Evolutionary conservation across 1,139 yeast species (phyloP), one percentile per base, ranked within the genome.

Genomic region (Wickerhamiella infanticola): DNA sequence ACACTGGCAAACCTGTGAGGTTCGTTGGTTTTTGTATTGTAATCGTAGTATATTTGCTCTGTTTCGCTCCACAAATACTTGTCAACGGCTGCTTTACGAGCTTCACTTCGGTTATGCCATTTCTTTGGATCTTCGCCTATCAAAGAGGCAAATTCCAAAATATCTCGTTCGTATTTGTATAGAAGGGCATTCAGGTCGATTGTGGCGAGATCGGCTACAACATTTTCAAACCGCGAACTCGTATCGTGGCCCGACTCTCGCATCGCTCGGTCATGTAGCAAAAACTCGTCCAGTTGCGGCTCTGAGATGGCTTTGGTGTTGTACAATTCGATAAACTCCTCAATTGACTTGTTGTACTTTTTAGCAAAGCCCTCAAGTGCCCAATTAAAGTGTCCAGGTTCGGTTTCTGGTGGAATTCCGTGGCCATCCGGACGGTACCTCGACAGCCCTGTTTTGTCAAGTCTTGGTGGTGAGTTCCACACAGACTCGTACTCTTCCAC

Each of bases 211-310:
- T 82, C 69, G 0, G 95, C 96, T 63, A 95, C 85, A 44, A 76
- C 74, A 35, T 95, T 94, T 64, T 88, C 96, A 46, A 90, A 68
- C 57, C 98, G 72, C 60, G 88, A 86, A 3, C 90, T 73, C 0
- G 97, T 93, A 61, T 90, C 98, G 62, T 90, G 98, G 1, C 98
- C 98, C 41, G 94, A 81, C 64, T 90, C 98, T 58, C 98, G 75
- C 13, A 90, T 95, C 1, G 95, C 97, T 50, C 97, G 73, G 63
- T 90, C 98, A 61, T 90, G 95, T 47, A 83, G 63, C 62, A 90
- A 84, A 63, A 85, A 93, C 52, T 78, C 86, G 58, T 90, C 98
- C 47, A 90, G 69, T 13, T 70, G 77, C 0, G 95, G 94, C 57
- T 85, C 96, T 6, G 65, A 50, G 31, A 88, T 70, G 48, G 69